These are phyloP conservation scores for Balakata baccata DNA, from an alignment of 345 rosid species.

Conservation along the genomic window DNA sequence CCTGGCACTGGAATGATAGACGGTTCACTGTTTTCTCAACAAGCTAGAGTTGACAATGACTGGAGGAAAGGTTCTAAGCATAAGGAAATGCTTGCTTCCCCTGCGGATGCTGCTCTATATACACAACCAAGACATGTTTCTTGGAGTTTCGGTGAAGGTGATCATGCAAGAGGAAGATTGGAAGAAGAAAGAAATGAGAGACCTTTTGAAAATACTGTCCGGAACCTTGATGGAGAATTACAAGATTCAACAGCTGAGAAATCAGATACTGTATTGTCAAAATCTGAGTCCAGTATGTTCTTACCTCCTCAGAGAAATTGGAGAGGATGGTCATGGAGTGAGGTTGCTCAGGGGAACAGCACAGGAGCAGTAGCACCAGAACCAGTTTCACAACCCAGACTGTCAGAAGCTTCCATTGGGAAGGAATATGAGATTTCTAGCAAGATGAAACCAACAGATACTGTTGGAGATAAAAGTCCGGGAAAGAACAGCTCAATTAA, in stretches of 20 bases:
- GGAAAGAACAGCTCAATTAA: background rate
- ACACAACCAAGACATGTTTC: constrained; percentile 24
- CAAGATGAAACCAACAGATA: background rate
- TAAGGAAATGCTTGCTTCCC: constrained; percentile 19
- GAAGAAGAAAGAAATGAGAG: constrained; percentile 19
- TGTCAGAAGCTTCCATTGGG: background rate
- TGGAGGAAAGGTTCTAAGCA: constrained; percentile 23
- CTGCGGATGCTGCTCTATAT: constrained; percentile 27
- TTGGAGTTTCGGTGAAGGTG: constrained; percentile 4
- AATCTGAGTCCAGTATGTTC: background rate
- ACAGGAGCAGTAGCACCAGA: background rate
- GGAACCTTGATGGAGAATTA: constrained; percentile 24
- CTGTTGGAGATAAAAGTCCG: background rate
- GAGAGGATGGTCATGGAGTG: constrained; percentile 9
- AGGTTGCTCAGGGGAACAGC: background rate
- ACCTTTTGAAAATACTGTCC: background rate
- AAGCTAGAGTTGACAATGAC: background rate
- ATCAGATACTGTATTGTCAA: constrained; percentile 19
- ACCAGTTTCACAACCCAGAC: constrained; percentile 4
- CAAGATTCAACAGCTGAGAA: constrained; percentile 13
- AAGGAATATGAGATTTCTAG: background rate
- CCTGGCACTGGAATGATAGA: background rate
- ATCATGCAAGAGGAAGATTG: constrained; percentile 22
- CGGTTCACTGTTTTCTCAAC: background rate
- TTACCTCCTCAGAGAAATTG: constrained; percentile 12